Evolutionary conservation across 495 filamentous ascomycete genomes (phyloP).

Genomic region (Talaromyces wortmannii): DNA sequence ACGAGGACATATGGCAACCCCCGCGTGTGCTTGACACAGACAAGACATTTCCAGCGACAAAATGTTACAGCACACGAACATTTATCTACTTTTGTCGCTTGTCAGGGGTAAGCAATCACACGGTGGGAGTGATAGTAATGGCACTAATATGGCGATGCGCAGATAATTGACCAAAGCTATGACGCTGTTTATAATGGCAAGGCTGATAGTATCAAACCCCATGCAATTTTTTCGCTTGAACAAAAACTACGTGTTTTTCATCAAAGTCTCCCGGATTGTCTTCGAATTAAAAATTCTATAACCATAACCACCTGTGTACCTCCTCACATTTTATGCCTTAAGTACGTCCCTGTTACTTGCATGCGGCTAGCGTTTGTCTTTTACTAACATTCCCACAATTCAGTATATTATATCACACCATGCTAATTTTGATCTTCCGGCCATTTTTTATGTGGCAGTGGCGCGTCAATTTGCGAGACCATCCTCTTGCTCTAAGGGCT

Average conservation of each 20-base stretch:
- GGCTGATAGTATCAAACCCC: neutral
- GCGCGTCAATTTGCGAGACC: neutral
- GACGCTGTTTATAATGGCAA: conserved; percentile 4
- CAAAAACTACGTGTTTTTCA: conserved; percentile 3
- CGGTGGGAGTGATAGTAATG: neutral
- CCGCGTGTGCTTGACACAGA: neutral
- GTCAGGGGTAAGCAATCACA: neutral
- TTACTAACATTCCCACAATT: neutral
- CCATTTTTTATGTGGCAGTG: conserved; percentile 7
- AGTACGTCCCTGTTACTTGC: neutral
- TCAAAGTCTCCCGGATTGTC: neutral
- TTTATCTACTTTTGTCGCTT: conserved; percentile 7
- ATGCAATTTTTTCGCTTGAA: conserved; percentile 5
- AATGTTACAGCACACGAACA: conserved; percentile 3
- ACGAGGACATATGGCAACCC: conserved; percentile 7
- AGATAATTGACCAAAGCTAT: conserved; percentile 9
- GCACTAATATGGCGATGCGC: neutral
- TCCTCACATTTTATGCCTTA: conserved; percentile 7
- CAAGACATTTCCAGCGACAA: conserved; percentile 3
- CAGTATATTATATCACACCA: conserved; percentile 6
- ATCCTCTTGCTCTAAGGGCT: conserved; percentile 5
- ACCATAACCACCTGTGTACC: neutral
- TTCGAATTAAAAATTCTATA: neutral
- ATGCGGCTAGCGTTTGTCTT: no score
- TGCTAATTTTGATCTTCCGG: conserved; percentile 7